Base-by-base conservation (phyloP, 108 stramenopile genomes). In the Pseudonitzschia multistriata region DNA sequence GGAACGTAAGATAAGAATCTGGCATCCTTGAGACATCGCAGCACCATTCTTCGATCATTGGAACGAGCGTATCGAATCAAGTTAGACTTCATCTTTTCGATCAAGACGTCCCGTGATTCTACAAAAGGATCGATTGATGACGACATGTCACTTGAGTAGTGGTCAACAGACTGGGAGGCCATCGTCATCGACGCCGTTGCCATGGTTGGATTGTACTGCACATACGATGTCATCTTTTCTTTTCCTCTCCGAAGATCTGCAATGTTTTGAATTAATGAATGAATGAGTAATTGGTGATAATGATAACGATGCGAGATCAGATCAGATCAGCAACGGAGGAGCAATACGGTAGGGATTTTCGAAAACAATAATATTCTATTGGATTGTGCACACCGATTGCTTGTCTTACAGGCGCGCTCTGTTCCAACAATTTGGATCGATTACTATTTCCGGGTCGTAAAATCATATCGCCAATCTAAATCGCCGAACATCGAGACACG, bases 41-140 rank as follows among this genome's bases (percentile, higher is more conserved):
- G 54, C 2, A 80, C 62, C 80, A 83, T 80, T 31, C 76, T 73
- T 30, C 79, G 70, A 60, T 86, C 81, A 48, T 78, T 83, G 40
- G 56, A 45, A 40, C 85, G 72, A 47, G 80, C 49, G 66, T 78
- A 86, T 49, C 77, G 68, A 54, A 53, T 31, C 22, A 86, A 31
- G 50, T 56, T 67, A 5, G 67, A 37, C 35, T 79, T 63, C 57
- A 85, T 47, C 61, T 75, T 63, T 6, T 68, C 60, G 47, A 85
- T 65, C 21, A 65, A 54, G 14, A 76, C 68, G 19, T 75, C 78
- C 15, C 42, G 68, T 10, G 50, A 53, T 68, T 68, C 57, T n/a
- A 55, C 17, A 15, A 35, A 22, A 49, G 35, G 45, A 35, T 40
- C 28, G 36, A 35, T 36, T 21, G 52, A 33, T 67, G 40, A 13